These are phyloP conservation scores for Tolypocladium album DNA, from an alignment of 2,329 filamentous ascomycete genomes.

Conservation along the genomic window DNA sequence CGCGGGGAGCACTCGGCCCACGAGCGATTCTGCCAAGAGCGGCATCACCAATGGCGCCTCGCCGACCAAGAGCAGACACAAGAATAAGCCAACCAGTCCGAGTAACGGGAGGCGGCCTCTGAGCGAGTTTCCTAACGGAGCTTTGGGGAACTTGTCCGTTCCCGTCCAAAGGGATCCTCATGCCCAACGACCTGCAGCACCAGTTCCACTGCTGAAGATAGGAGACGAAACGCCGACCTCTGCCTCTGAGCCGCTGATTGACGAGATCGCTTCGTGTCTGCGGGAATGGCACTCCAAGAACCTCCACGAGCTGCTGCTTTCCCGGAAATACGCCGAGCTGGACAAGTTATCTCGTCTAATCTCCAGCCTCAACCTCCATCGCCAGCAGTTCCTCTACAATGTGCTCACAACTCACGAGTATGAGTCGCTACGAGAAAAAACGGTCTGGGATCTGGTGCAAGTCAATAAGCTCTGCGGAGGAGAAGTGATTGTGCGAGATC, in stretches of 20 bases:
- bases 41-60: conserved; percentile 30
- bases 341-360: conserved; percentile 76
- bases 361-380: conserved; percentile 68
- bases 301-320: conserved; percentile 80
- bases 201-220: conserved; percentile 94
- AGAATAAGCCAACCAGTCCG: conserved; percentile 14
- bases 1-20: conserved; percentile 16
- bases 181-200: conserved; percentile 71
- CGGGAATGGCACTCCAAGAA: conserved; percentile 98
- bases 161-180: conserved; percentile 50
- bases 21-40: conserved; percentile 43
- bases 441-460: conserved; percentile 88
- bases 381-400: conserved; percentile 87
- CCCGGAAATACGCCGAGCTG: conserved; percentile 68
- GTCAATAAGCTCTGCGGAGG: conserved; percentile 92
- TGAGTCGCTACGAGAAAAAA: conserved; percentile 68
- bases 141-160: conserved; percentile 31
- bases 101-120: conserved; percentile 18
- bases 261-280: conserved; percentile 93
- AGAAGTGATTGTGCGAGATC: conserved; percentile 90
- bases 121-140: conserved; percentile 27
- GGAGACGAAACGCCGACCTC: conserved; percentile 94
- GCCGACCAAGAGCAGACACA: conserved; percentile 23
- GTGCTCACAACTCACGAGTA: conserved; percentile 84
- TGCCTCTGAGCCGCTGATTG: conserved; percentile 78